Conservation (phyloP, 768 basidiomycete species). For the Leccinum disarticulatum region DNA sequence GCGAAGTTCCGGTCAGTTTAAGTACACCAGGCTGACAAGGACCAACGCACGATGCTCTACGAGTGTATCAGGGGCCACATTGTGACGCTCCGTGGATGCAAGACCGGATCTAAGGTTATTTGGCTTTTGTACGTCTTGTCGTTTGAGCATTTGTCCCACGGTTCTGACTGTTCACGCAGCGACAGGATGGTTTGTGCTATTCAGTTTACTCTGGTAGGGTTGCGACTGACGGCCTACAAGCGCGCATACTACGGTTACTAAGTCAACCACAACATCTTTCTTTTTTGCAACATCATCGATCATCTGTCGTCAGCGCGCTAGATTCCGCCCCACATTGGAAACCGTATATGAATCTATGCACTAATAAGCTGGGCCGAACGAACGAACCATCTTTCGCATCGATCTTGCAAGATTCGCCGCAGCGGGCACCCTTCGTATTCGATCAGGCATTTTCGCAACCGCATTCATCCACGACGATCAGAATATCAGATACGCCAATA, state of each 20-base stretch:
- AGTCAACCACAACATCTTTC: constrained; percentile 20
- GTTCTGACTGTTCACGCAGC: constrained; percentile 32
- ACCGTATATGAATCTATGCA: constrained; percentile 26
- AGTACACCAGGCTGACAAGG: constrained; percentile 69
- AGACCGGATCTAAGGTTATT: constrained; percentile 89
- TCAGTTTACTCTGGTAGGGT: constrained; percentile 1
- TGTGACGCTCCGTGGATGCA: constrained; percentile 86
- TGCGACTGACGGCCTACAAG: constrained; percentile 33
- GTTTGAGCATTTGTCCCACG: neutral
- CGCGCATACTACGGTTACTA: constrained; percentile 66
- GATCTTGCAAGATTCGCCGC: constrained; percentile 30
- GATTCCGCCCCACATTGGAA: constrained; percentile 24
- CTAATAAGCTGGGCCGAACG: constrained; percentile 17
- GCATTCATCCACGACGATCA: constrained; percentile 25
- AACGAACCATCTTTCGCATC: constrained; percentile 29
- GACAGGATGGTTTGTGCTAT: constrained; percentile 52
- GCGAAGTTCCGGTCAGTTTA: constrained; percentile 8
- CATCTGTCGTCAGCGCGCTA: constrained; percentile 20
- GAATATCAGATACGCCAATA: constrained; percentile 24
- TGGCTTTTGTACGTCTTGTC: constrained; percentile 67
- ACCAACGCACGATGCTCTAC: constrained; percentile 77
- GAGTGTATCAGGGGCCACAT: constrained; percentile 87
- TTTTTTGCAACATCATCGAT: constrained; percentile 25
- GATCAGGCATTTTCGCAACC: constrained; percentile 24
- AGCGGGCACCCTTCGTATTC: constrained; percentile 19